Conservation (phyloP, 2,329 filamentous ascomycete genomes). For the Mycosphaerella sp. region DNA sequence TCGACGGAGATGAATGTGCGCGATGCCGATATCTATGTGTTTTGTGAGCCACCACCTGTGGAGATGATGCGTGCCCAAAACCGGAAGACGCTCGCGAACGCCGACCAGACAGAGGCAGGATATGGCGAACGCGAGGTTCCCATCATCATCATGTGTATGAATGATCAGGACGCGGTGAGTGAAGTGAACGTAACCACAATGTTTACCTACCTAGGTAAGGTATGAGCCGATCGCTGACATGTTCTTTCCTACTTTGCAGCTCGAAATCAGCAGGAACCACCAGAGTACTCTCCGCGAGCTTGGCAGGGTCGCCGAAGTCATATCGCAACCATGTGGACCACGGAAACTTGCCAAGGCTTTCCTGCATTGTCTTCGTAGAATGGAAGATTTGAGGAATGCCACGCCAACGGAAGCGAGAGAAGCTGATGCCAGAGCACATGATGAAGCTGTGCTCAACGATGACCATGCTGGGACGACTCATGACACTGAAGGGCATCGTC, state of each 20-base stretch:
- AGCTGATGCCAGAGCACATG: neutral
- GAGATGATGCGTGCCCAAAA: conserved; percentile 18
- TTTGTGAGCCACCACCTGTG: conserved; percentile 22
- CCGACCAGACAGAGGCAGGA: neutral
- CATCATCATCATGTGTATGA: conserved; percentile 35
- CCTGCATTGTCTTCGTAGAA: conserved; percentile 27
- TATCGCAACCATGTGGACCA: conserved; percentile 36
- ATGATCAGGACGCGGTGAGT: conserved; percentile 27
- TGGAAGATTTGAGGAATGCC: conserved; percentile 12
- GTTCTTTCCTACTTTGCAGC: neutral
- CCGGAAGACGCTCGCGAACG: neutral
- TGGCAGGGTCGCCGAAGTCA: conserved; percentile 30
- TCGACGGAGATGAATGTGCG: conserved; percentile 14
- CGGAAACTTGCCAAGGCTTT: conserved; percentile 37
- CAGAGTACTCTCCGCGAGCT: conserved; percentile 16
- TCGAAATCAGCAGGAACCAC: conserved; percentile 20
- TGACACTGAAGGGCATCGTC: neutral
- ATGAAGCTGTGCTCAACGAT: neutral
- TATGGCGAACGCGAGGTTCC: conserved; percentile 16
- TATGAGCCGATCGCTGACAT: no score
- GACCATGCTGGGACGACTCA: neutral
- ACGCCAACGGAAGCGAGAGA: neutral
- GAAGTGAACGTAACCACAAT: no score
- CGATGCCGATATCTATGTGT: conserved; percentile 23
- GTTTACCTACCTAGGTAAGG: no score